Base-by-base conservation (phyloP, 2,329 filamentous ascomycete species). In the Tolypocladium amazonense region DNA sequence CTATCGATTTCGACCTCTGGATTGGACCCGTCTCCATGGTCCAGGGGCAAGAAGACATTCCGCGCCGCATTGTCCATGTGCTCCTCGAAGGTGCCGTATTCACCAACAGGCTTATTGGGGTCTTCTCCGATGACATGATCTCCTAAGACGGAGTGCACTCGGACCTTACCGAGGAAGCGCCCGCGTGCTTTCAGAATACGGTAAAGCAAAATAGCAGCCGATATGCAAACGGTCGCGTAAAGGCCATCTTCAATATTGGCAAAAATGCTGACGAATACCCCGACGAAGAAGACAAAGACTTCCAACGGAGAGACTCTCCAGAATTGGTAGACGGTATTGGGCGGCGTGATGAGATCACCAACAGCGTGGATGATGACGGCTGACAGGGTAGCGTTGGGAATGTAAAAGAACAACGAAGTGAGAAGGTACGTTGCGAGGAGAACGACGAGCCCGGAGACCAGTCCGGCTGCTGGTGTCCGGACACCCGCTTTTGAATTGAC, bases 401-500 rank as follows among this genome's bases (percentile, higher is more conserved):
- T 97, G 74, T 94, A 97, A 77, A 87, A 97, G 81, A 97, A 97
- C 35, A 97, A 87, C 0, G 88, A 85, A 0, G 93, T 88, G 56
- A 97, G 77, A 14, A 90, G 89, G 69, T 97, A 97, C 63, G 96
- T 90, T 41, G 94, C 92, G 11, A 97, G 78, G 0, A 97, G 81
- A 4, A 97, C 93, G 18, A 97, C 82, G 18, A 89, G 58, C 0
- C 89, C 92, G 9, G 92, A 97, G 64, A 97, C 89, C 50, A 96
- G 82, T 75, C 94, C 93, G 20, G 90, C 92, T 59, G 96, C 86
- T 1, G 93, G 93, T 0, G 92, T 97, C 30, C 91, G 86, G 4
- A 97, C 93, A 68, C 94, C 94, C 56, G 94, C 92, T 75, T 97
- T 97, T 5, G 93, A 94, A 74, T 97, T 96, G 76, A 97, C 97